Evolutionary conservation across 1,139 yeast species (phyloP).

Genomic region (Debaryomycetaceae sp.): DNA sequence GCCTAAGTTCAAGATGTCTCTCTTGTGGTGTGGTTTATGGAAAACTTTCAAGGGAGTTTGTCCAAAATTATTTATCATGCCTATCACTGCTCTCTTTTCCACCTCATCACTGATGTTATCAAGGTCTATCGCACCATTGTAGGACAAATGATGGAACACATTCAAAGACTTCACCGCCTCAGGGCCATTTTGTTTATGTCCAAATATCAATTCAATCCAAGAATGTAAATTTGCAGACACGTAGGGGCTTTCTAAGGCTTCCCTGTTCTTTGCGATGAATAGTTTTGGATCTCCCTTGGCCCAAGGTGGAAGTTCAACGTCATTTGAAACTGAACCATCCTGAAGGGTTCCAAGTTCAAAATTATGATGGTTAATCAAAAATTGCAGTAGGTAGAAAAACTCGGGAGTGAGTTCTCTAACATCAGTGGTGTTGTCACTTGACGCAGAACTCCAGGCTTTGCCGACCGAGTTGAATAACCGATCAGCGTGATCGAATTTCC

Average conservation of each 20-base stretch:
- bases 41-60: slow-evolving; percentile 80
- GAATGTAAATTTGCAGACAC: slow-evolving; percentile 70
- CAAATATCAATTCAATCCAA: slow-evolving; percentile 85
- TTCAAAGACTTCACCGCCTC: slow-evolving; percentile 64
- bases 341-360: slow-evolving; percentile 70
- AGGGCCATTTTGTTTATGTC: slow-evolving; percentile 69
- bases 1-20: slow-evolving; percentile 37
- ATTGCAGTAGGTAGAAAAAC: slow-evolving; percentile 76
- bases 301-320: slow-evolving; percentile 79
- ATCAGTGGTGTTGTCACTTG: slow-evolving; percentile 76
- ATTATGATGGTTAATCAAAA: slow-evolving; percentile 57
- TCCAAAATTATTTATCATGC: slow-evolving; percentile 85
- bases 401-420: slow-evolving; percentile 85
- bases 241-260: slow-evolving; percentile 77
- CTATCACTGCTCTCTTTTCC: slow-evolving; percentile 72
- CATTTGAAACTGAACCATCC: slow-evolving; percentile 52
- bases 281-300: slow-evolving; percentile 69
- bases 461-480: slow-evolving; percentile 68
- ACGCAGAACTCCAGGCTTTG: slow-evolving; percentile 77
- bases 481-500: slow-evolving; percentile 84
- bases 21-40: slow-evolving; percentile 56
- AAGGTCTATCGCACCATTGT: slow-evolving; percentile 75
- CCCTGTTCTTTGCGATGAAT: slow-evolving; percentile 69
- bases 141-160: slow-evolving; percentile 78
- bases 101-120: slow-evolving; percentile 68